Conservation (phyloP, 208 protist species). For the Crithidia mellificae region DNA sequence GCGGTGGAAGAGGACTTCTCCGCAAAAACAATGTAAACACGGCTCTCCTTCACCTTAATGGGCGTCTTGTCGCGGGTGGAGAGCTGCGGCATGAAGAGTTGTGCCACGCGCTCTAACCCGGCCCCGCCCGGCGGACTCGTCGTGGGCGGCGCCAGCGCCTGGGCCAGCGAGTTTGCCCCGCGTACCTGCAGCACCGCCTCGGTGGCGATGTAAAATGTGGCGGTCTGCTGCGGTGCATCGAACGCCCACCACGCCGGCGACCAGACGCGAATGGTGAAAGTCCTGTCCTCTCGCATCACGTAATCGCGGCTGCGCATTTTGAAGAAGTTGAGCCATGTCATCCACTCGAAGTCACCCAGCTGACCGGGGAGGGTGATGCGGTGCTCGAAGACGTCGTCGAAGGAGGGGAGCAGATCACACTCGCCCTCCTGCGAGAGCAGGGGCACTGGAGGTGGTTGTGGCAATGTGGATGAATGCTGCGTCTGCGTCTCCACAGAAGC, state of each 20-base stretch:
- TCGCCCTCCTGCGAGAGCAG: constrained; percentile 2
- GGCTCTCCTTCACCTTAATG: constrained; percentile 7
- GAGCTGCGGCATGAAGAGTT: constrained; percentile 42
- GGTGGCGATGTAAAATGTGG: constrained; percentile 46
- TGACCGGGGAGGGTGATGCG: constrained; percentile 17
- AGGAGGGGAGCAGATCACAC: constrained; percentile 34
- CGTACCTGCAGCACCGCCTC: constrained; percentile 39
- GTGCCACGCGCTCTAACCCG: constrained; percentile 37
- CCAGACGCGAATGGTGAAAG: constrained; percentile 24
- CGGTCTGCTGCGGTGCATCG: not conserved
- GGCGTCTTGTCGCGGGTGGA: constrained; percentile 22
- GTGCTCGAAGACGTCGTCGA: constrained; percentile 33
- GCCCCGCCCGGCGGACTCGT: constrained; percentile 5
- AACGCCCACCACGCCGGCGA: constrained; percentile 58
- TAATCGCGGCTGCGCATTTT: constrained; percentile 16
- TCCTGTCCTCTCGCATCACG: constrained; percentile 8
- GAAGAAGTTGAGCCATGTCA: constrained; percentile 31
- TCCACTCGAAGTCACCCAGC: constrained; percentile 35
- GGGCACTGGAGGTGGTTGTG: too few relatives aligned
- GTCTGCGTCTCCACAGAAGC: too few relatives aligned
- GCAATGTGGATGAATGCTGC: not conserved
- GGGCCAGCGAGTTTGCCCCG: constrained; percentile 25
- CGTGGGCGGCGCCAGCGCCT: constrained; percentile 26
- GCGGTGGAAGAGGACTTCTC: not conserved
- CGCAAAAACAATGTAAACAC: constrained; percentile 7